Evolutionary conservation across 2,329 filamentous ascomycete species (phyloP).

Genomic region (Penicillium sp.): DNA sequence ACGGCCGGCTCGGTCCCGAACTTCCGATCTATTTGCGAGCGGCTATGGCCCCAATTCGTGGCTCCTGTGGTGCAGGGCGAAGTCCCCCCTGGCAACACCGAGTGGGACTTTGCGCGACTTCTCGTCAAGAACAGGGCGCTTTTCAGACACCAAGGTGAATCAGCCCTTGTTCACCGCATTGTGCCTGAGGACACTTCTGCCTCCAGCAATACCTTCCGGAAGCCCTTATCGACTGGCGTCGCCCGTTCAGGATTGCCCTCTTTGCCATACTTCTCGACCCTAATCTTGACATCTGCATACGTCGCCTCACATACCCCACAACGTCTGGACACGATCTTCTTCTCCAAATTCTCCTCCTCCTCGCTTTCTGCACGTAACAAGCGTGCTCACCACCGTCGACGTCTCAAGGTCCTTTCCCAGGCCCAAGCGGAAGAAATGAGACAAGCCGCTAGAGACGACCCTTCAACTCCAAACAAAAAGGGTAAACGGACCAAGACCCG

Average conservation of each 20-base stretch:
- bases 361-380: conserved; percentile 45
- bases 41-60: conserved; percentile 84
- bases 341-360: conserved; percentile 50
- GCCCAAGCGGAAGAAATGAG: conserved; percentile 35
- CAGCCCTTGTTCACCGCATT: conserved; percentile 43
- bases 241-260: conserved; percentile 35
- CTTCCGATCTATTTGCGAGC: conserved; percentile 68
- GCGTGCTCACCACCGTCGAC: conserved; percentile 44
- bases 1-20: conserved; percentile 76
- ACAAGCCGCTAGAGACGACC: conserved; percentile 26
- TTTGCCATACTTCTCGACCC: conserved; percentile 48
- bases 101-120: conserved; percentile 81
- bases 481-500: conserved; percentile 39
- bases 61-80: conserved; percentile 74
- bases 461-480: conserved; percentile 30
- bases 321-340: conserved; percentile 50
- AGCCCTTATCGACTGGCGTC: conserved; percentile 21
- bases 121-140: conserved; percentile 57
- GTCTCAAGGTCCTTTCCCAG: conserved; percentile 42
- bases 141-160: conserved; percentile 49
- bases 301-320: conserved; percentile 49
- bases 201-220: conserved; percentile 11
- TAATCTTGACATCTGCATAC: conserved; percentile 49
- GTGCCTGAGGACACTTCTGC: conserved; percentile 31
- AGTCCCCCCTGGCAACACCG: conserved; percentile 45